These are phyloP conservation scores for Aspergillus transmontanensis DNA, from an alignment of 2,329 filamentous ascomycete genomes.

Conservation along the genomic window DNA sequence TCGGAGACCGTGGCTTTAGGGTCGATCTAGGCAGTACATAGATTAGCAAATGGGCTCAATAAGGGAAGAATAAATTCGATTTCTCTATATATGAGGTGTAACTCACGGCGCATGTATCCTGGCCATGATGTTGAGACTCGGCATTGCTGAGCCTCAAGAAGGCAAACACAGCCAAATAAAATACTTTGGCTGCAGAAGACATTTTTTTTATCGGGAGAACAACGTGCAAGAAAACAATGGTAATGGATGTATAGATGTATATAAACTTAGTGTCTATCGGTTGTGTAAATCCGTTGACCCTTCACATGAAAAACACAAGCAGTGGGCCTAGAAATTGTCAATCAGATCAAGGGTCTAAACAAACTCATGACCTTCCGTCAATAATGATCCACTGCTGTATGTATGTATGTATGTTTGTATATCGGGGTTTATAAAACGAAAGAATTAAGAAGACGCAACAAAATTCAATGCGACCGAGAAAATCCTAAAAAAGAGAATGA, in stretches of 20 bases:
- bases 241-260: not conserved
- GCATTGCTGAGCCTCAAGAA: slow-evolving; percentile 56
- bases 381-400: not conserved
- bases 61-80: not conserved
- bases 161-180: slow-evolving; percentile 65
- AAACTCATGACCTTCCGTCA: not conserved
- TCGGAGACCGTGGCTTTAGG: slow-evolving; percentile 88
- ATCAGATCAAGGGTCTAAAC: slow-evolving; percentile 7
- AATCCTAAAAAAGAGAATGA: not conserved
- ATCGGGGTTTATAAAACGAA: not conserved
- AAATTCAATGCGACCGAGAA: not conserved
- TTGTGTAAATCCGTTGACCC: not conserved
- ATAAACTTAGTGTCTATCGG: not conserved
- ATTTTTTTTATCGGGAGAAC: slow-evolving; percentile 38
- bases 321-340: slow-evolving; percentile 13
- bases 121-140: slow-evolving; percentile 35
- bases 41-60: not conserved
- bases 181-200: slow-evolving; percentile 57
- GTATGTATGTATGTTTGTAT: not conserved
- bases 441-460: not conserved
- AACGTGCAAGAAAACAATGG: not conserved
- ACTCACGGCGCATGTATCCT: slow-evolving; percentile 61
- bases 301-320: slow-evolving; percentile 19
- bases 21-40: slow-evolving; percentile 66
- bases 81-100: not conserved